Base-by-base conservation (phyloP, 108 stramenopile species). In the Discostella stelligeroides region DNA sequence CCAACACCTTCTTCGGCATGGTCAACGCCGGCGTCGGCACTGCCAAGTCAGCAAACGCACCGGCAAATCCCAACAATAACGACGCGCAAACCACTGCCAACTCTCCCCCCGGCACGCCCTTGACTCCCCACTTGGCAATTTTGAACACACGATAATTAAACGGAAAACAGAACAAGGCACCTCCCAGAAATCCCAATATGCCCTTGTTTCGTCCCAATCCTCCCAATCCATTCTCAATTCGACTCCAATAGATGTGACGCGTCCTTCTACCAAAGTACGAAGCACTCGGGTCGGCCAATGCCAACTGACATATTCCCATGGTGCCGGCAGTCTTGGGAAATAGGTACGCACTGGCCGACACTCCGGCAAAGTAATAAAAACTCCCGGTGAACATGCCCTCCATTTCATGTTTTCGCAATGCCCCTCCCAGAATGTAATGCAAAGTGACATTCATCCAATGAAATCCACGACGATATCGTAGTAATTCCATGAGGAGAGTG, bases 141-240 rank as follows among this genome's bases (percentile, higher is more conserved):
- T 75, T 82, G 38, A 92, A 61, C 4, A 93, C 60, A 18, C 81
- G 76, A 72, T 83, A 90, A 74, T 93, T 93, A 48, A 90, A 84
- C 0, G 92, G 92, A 29, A 88, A 72, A 58, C 92, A 93, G 29
- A 81, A 82, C 18, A 88, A 43, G 11, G 87, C 90, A 1, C 90
- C 92, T 20, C 92, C 92, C 40, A 94, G 55, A 47, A 94, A 91
- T 59, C 92, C 92, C 24, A 94, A 63, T 17, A 89, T 65, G 9
- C 92, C 92, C 79, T 94, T 94, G 60, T 94, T 94, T 20, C 92
- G 75, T n/a, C 92, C 92, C 30, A 94, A 34, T 20, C 92, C 92
- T 47, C 84, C 82, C 27, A 94, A 66, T 43, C 88, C 90, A 72
- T 82, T 76, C 74, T 87, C 86, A 75, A 89, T 92, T 18, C 90